These are phyloP conservation scores for Neonectria punicea DNA, from an alignment of 2,329 filamentous ascomycete genomes.

Conservation along the genomic window DNA sequence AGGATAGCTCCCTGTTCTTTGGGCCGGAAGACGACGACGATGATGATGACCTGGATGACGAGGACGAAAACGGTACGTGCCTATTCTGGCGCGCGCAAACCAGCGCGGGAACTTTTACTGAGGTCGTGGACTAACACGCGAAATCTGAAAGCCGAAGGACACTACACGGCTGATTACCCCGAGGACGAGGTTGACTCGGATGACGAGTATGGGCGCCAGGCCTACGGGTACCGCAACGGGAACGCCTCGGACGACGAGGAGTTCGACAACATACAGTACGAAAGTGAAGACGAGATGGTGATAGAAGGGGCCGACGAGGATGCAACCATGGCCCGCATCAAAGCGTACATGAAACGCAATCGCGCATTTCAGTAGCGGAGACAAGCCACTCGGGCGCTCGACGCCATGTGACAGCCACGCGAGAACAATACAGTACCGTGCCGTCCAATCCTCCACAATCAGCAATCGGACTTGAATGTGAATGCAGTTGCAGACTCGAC, in stretches of 20 bases:
- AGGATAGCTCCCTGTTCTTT: conserved; percentile 70
- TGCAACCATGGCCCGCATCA: conserved; percentile 52
- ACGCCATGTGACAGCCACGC: neutral
- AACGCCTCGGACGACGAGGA: conserved; percentile 67
- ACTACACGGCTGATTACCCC: conserved; percentile 83
- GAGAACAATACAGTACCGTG: neutral
- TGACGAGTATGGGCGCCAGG: conserved; percentile 60
- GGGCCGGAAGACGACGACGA: conserved; percentile 71
- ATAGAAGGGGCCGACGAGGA: conserved; percentile 52
- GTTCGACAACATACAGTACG: conserved; percentile 55
- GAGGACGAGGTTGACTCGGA: conserved; percentile 82
- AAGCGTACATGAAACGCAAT: conserved; percentile 50
- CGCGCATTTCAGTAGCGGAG: conserved; percentile 41
- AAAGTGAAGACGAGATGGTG: conserved; percentile 51
- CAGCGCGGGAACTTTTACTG: conserved; percentile 3
- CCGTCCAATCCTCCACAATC: neutral
- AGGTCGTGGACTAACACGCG: conserved; percentile 29
- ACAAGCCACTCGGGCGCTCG: neutral
- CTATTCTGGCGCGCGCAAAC: conserved; percentile 7
- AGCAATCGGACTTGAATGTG: neutral
- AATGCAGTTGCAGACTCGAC: conserved; percentile 11
- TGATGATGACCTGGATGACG: conserved; percentile 66
- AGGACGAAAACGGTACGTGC: conserved; percentile 71
- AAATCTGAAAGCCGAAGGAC: conserved; percentile 70
- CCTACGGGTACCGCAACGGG: conserved; percentile 64